phyloP scores from a whole-genome alignment of 169 alveolate genomes.

The Fabrea salina region DNA sequence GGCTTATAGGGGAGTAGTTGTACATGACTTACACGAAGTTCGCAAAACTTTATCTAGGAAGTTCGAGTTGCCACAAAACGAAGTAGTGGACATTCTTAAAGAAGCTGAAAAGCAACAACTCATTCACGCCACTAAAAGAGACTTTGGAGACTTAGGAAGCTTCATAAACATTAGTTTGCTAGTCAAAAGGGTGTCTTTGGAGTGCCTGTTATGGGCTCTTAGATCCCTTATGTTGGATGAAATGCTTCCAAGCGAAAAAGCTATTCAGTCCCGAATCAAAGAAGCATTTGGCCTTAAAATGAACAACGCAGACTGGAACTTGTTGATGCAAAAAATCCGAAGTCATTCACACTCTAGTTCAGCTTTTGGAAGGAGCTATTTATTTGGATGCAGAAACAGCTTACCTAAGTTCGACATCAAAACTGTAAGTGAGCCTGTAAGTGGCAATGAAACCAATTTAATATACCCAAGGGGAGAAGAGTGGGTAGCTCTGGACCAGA shows the following conservation, averaged over 20 bases:
- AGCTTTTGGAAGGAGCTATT: background rate
- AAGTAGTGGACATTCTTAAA: constrained; percentile 24
- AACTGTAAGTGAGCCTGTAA: background rate
- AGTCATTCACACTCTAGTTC: background rate
- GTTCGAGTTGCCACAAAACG: too few relatives aligned
- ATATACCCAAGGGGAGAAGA: constrained; percentile 21
- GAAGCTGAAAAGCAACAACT: constrained; percentile 32
- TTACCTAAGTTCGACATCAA: background rate
- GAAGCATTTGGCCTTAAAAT: constrained; percentile 48
- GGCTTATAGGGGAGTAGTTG: background rate
- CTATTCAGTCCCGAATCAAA: constrained; percentile 48
- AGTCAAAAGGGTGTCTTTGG: constrained; percentile 35
- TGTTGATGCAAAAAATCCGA: background rate
- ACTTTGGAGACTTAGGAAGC: constrained; percentile 31
- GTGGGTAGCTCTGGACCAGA: background rate
- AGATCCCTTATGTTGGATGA: constrained; percentile 42
- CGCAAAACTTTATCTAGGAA: background rate
- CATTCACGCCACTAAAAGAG: constrained; percentile 45
- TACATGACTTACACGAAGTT: background rate
- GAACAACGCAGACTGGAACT: constrained; percentile 36
- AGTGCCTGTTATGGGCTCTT: constrained; percentile 42
- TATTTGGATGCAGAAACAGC: background rate
- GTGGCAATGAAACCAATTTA: background rate
- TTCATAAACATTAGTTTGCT: constrained; percentile 30
- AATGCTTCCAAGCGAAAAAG: constrained; percentile 54